These are phyloP conservation scores for Hirsutella rhossiliensis DNA, from an alignment of 2,329 filamentous ascomycete genomes.

Conservation along the genomic window DNA sequence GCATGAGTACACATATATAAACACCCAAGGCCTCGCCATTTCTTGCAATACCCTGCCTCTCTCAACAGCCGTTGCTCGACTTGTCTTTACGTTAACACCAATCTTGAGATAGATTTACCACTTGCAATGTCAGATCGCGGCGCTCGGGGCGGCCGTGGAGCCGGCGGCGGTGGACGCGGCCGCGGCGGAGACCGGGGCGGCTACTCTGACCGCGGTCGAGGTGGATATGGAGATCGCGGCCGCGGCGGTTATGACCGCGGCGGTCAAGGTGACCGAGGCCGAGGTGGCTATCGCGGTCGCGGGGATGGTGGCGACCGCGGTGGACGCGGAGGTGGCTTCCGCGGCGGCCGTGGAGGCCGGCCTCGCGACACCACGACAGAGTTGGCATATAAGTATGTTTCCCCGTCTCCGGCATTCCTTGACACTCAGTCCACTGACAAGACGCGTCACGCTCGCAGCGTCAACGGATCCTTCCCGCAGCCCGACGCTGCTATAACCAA, in stretches of 20 bases:
- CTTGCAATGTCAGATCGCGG: slow-evolving; percentile 15
- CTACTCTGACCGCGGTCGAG: slow-evolving; percentile 7
- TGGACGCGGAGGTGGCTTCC: not conserved
- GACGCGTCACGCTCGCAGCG: slow-evolving; percentile 7
- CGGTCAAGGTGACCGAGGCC: slow-evolving; percentile 1
- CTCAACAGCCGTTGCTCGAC: not conserved
- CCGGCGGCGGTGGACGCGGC: slow-evolving; percentile 3
- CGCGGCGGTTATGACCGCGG: slow-evolving; percentile 6
- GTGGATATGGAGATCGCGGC: slow-evolving; percentile 2
- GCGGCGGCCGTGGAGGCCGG: not conserved
- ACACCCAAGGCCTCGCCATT: not conserved
- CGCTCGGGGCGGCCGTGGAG: slow-evolving; percentile 10
- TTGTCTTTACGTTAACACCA: not conserved
- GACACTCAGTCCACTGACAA: not conserved
- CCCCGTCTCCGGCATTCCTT: not conserved
- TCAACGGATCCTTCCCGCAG: slow-evolving; percentile 8
- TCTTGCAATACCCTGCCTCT: not conserved
- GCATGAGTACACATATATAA: not conserved
- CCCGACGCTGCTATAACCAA: slow-evolving; percentile 16
- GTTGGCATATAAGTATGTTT: not conserved
- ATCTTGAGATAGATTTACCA: not conserved
- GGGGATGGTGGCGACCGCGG: slow-evolving; percentile 8
- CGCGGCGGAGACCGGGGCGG: slow-evolving; percentile 4
- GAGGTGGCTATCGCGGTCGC: slow-evolving; percentile 4
- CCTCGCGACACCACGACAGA: not conserved